These are phyloP conservation scores for Moesziomyces aphidis DNA, from an alignment of 1,284 basidiomycete genomes.

Conservation along the genomic window DNA sequence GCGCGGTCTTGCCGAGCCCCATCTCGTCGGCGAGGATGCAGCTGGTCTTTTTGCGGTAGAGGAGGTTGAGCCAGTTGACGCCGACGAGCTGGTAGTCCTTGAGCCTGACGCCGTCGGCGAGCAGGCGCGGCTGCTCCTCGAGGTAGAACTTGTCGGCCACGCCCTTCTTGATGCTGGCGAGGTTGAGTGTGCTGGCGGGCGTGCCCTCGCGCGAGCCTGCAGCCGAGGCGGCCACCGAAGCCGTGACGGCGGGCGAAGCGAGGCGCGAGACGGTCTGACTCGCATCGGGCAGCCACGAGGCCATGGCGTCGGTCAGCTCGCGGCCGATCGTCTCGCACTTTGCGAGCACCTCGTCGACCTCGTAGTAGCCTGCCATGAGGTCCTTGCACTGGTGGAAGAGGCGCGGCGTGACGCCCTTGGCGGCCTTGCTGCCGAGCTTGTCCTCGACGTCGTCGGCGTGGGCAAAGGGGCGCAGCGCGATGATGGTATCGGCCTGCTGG, in stretches of 20 bases:
- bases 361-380: slow-evolving; percentile 86
- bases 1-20: slow-evolving; percentile 94
- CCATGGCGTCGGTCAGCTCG: slow-evolving; percentile 75
- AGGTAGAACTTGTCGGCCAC: slow-evolving; percentile 71
- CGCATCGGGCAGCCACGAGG: slow-evolving; percentile 76
- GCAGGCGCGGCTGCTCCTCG: slow-evolving; percentile 78
- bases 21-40: slow-evolving; percentile 90
- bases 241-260: slow-evolving; percentile 29
- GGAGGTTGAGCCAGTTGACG: slow-evolving; percentile 94
- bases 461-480: slow-evolving; percentile 82
- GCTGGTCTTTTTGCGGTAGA: slow-evolving; percentile 83
- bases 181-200: slow-evolving; percentile 42
- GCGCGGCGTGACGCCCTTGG: slow-evolving; percentile 89
- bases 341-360: slow-evolving; percentile 88
- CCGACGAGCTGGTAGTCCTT: slow-evolving; percentile 98
- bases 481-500: slow-evolving; percentile 84
- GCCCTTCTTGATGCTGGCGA: slow-evolving; percentile 50
- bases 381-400: slow-evolving; percentile 90
- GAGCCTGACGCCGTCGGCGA: slow-evolving; percentile 79
- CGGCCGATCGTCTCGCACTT: slow-evolving; percentile 87
- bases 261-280: slow-evolving; percentile 55
- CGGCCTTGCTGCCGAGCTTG: slow-evolving; percentile 79
- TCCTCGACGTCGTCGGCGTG: slow-evolving; percentile 76
- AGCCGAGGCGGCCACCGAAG: slow-evolving; percentile 24
- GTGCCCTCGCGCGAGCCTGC: slow-evolving; percentile 41